Evolutionary conservation across 768 basidiomycete genomes (phyloP).

Genomic region (Rossbeevera mucosa): DNA sequence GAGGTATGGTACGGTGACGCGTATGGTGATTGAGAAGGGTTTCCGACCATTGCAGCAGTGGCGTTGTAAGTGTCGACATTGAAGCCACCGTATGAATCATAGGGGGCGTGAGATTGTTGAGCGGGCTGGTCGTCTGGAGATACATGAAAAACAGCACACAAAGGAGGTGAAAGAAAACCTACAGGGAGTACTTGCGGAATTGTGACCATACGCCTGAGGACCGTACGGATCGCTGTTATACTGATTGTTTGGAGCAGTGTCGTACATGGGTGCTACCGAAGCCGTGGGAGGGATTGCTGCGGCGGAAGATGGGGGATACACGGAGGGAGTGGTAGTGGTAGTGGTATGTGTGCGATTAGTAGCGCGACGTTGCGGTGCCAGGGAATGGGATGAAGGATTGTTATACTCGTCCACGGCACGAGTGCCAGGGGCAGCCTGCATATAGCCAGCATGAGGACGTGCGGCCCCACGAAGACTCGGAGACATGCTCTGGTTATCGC

Average conservation of each 20-base stretch:
- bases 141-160: constrained; percentile 1
- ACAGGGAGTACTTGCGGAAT: constrained; percentile 52
- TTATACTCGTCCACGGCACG: constrained; percentile 79
- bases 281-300: constrained; percentile 17
- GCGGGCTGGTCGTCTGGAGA: constrained; percentile 49
- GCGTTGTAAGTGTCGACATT: constrained; percentile 40
- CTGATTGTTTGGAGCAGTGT: constrained; percentile 16
- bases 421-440: constrained; percentile 57
- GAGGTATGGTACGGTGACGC: constrained; percentile 10
- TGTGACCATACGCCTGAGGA: constrained; percentile 48
- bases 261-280: constrained; percentile 14
- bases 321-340: constrained; percentile 38
- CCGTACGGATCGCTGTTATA: constrained; percentile 28
- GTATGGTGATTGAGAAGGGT: constrained; percentile 15
- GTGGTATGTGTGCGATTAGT: constrained; percentile 38
- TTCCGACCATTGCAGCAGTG: constrained; percentile 15
- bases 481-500: constrained; percentile 27
- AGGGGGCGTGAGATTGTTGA: constrained; percentile 48
- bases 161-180: constrained; percentile 22
- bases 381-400: constrained; percentile 43
- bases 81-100: constrained; percentile 47
- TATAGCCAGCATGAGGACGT: constrained; percentile 51
- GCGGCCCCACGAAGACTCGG: constrained; percentile 22
- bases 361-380: constrained; percentile 37
- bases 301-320: constrained; percentile 31